Base-by-base conservation (phyloP, 2,329 filamentous ascomycete species). In the Aspergillus arachidicola region DNA sequence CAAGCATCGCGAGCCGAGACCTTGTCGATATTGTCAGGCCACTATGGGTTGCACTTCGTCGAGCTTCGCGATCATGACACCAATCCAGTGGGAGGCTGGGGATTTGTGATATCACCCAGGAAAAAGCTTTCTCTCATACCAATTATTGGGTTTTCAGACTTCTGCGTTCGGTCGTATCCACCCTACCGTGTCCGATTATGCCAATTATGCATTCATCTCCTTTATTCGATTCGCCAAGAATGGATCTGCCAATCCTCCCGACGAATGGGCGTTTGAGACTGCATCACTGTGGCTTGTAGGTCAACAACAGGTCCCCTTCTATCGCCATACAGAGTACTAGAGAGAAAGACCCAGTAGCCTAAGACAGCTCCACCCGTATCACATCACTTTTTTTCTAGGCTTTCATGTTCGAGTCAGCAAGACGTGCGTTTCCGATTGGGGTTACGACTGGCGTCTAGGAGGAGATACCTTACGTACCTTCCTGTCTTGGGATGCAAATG, bases 191-290 rank as follows among this genome's bases (percentile, higher is more conserved):
- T 54, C 21, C 21, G n/a, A 34, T 23, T 36, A 32, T 36, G 41
- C 28, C 19, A 4, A 26, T 48, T 21, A 19, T 43, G 19, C 38
- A 58, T 32, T 19, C 11, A 48, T 30, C 34, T 48, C 56, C 28
- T n/a, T 32, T 46, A 43, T 23, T 54, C 28, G 30, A 54, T 11
- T 23, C 21, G 62, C 62, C 62, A 64, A 64, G 62, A 58, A 56
- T 61, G 59, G 62, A 64, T 64, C 62, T 59, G 43, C 62, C 16
- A 45, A 30, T 30, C n/a, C 10, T 46, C 28, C 14, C 38, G 50
- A 48, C 60, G 60, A 62, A 58, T 62, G 60, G 45, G 54, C 55
- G 41, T 41, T 53, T 36, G 51, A 55, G 51, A 55, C 32, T 60
- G 58, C 50, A 43, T 30, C 36, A 28, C 19, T 36, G 12, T 36